A percentile compares a stretch with the other conserved stretches of the same genome.
Conservation (phyloP, 1,139 yeast species). For the Suhomyces terraborum region DNA sequence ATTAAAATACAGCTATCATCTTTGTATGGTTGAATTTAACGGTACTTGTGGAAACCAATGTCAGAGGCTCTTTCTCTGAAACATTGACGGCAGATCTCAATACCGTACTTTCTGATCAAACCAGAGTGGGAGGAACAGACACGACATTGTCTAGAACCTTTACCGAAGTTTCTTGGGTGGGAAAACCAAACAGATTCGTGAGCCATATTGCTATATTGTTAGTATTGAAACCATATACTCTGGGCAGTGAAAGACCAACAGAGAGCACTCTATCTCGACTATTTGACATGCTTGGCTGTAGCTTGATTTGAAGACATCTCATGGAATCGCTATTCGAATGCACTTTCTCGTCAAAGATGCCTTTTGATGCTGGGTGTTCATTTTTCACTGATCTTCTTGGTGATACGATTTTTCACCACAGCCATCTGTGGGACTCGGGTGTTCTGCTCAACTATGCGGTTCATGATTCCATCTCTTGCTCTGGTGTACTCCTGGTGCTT, state of each 20-base stretch:
- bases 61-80: conserved; percentile 99
- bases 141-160: conserved; percentile 99
- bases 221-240: conserved; percentile 12
- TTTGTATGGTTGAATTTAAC: conserved; percentile 53
- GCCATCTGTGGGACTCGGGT: too few species aligned
- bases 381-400: too few species aligned
- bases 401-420: too few species aligned
- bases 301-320: too few species aligned
- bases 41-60: conserved; percentile 99
- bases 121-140: conserved; percentile 99
- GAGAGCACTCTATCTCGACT: not conserved
- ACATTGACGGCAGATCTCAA: conserved; percentile 99
- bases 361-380: not conserved
- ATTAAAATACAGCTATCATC: conserved; percentile 13
- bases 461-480: not conserved
- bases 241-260: not conserved
- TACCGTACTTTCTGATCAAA: conserved; percentile 99
- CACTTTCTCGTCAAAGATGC: too few species aligned
- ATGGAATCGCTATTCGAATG: not conserved
- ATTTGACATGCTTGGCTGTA: too few species aligned
- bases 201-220: conserved; percentile 73
- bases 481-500: not conserved
- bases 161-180: conserved; percentile 99
- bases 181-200: conserved; percentile 99
- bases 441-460: too few species aligned